phyloP scores from a whole-genome alignment of 2,329 filamentous ascomycete species.

The Trichoderma koningiopsis region DNA sequence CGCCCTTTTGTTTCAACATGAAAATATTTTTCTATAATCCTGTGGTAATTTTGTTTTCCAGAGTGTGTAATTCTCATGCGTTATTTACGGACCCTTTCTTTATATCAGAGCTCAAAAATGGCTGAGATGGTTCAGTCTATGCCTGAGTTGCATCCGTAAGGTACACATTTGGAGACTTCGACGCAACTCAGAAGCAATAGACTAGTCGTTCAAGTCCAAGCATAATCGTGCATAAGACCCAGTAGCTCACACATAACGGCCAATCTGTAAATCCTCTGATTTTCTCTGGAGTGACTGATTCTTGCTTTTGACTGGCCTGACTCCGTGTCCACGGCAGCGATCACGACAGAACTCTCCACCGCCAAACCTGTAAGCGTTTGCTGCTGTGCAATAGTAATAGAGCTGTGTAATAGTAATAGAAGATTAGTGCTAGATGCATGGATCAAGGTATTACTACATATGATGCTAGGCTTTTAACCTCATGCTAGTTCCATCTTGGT shows the following conservation, averaged over 20 bases:
- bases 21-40: neutral
- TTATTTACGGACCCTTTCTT: neutral
- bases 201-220: neutral
- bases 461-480: neutral
- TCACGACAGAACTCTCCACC: constrained; percentile 2
- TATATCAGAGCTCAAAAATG: neutral
- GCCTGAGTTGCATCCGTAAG: too few species aligned
- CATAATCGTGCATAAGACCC: neutral
- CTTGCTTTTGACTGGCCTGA: neutral
- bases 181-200: neutral
- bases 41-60: neutral
- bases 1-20: neutral
- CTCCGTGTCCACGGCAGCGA: neutral
- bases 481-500: neutral
- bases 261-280: neutral
- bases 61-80: neutral
- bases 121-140: neutral
- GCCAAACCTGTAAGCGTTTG: neutral
- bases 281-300: neutral
- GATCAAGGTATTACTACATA: neutral
- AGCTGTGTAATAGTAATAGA: neutral
- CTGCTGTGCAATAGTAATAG: neutral
- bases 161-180: neutral
- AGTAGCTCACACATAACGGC: neutral
- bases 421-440: neutral